Evolutionary conservation across 441 rosid species (phyloP), one percentile per base, ranked within the genome.

Genomic region (Hypseocharis bilobata): DNA sequence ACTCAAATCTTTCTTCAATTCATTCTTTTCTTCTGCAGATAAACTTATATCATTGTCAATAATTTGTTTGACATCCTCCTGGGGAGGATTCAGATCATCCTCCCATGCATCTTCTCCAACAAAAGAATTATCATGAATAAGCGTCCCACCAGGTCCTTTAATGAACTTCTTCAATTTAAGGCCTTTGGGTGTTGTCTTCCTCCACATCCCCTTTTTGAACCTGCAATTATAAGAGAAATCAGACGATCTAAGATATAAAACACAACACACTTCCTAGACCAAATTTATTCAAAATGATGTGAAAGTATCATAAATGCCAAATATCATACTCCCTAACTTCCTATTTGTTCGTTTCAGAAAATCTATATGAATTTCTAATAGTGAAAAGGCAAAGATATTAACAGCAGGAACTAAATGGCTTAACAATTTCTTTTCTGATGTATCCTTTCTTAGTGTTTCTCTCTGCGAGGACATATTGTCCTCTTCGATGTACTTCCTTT

Each of bases 21-120:
- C 80, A 80, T 82, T 74, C 84, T 89, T 88, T 70, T 84, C 87
- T 66, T 85, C 86, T 55, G 78, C 66, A 68, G 75, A 84, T 44
- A 92, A 80, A 71, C 71, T 80, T 49, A 64, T 63, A 77, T 83
- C 80, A 57, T 74, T 78, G 60, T 84, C 86, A 68, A 85, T 86
- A 60, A 86, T 74, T 64, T 80, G 78, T 69, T 83, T 84, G 60
- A 85, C 72, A 68, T 78, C 80, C 51, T 81, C 84, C 55, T 76
- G 67, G 58, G 86, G 70, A 61, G 86, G 70, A 70, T 82, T 77
- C 45, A 78, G 77, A 71, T 81, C 95, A 45, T 89, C 92, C 70
- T 81, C 82, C 96, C 96, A 92, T 58, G 93, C 96, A 82, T 79
- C 86, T 84, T 92, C 96, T 72, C 98, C 98, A 66, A 88, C 91